Base-by-base conservation (phyloP, 2,329 filamentous ascomycete species). In the Alternaria arbusti region DNA sequence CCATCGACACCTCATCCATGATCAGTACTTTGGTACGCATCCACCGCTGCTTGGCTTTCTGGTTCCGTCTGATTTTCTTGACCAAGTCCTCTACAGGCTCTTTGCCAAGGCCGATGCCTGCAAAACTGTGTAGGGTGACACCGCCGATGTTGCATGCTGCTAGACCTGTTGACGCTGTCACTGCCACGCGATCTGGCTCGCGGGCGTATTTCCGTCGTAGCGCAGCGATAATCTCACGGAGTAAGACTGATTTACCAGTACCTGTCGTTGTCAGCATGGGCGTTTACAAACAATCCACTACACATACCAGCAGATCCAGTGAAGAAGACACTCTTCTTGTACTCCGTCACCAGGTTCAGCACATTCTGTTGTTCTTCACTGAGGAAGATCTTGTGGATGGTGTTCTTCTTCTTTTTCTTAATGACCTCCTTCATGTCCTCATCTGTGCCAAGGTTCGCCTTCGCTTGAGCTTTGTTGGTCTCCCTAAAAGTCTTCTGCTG, bases 1-100 rank as follows among this genome's bases (percentile, higher is more conserved):
- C 94, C 96, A 99, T 99, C 12, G 96, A 98, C 4, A 99, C 90
- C 78, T 99, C 96, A 80, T 99, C 96, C 72, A 99, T 88, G 70
- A 99, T 86, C 23, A 99, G 86, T 12, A 93, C 89, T 75, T 94
- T 97, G 0, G 94, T 97, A 60, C 89, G 88, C 68, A 96, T 82
- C 96, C 96, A 99, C 44, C 95, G 88, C 67, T 89, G 91, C 77
- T 92, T 95, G 22, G 94, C 93, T 78, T 97, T 98, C 17, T 87
- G 86, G 70, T 98, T 97, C 62, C 89, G 88, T 71, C 92, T 91
- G 71, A 99, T 93, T 85, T 97, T 99, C 79, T 92, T 96, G 54
- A 97, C 88, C 23, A 99, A 85, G 30, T 91, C 88, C 15, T 89
- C 86, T 4, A 90, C 91, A 43, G 92, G 87, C 72, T 98, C 96